phyloP scores from a whole-genome alignment of 1,284 basidiomycete genomes.

The Boletus semigastroideus region DNA sequence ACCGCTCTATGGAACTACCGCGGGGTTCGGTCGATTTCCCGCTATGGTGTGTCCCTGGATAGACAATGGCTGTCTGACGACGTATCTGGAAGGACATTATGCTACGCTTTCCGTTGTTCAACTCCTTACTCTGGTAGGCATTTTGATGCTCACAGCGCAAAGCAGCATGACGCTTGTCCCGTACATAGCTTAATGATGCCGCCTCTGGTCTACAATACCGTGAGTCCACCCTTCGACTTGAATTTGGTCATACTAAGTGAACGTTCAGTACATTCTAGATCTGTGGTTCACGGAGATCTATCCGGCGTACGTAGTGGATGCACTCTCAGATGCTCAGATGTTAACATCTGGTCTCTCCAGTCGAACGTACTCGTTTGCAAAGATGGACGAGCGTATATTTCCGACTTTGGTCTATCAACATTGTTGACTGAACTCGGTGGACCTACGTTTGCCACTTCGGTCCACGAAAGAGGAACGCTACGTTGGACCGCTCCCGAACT shows the following conservation, averaged over 20 bases:
- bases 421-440: conserved; percentile 19
- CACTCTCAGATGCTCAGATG: background rate
- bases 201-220: conserved; percentile 23
- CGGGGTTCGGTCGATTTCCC: conserved; percentile 21
- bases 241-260: background rate
- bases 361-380: conserved; percentile 19
- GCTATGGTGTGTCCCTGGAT: conserved; percentile 27
- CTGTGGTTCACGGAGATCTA: conserved; percentile 26
- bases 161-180: background rate
- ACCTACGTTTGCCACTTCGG: conserved; percentile 13
- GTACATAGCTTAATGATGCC: conserved; percentile 14
- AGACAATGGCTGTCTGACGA: conserved; percentile 21
- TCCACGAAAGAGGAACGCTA: conserved; percentile 9
- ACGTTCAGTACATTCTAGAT: conserved; percentile 22
- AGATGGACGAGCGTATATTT: conserved; percentile 10
- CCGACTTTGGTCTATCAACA: conserved; percentile 21
- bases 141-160: background rate
- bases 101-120: background rate
- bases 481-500: conserved; percentile 23
- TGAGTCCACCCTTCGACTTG: conserved; percentile 1
- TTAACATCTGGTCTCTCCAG: background rate
- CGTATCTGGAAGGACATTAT: conserved; percentile 13
- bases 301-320: conserved; percentile 20
- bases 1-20: conserved; percentile 19
- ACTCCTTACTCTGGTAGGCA: conserved; percentile 15